Evolutionary conservation across 495 filamentous ascomycete species (phyloP).

Genomic region (Mycothermus thermophilus): DNA sequence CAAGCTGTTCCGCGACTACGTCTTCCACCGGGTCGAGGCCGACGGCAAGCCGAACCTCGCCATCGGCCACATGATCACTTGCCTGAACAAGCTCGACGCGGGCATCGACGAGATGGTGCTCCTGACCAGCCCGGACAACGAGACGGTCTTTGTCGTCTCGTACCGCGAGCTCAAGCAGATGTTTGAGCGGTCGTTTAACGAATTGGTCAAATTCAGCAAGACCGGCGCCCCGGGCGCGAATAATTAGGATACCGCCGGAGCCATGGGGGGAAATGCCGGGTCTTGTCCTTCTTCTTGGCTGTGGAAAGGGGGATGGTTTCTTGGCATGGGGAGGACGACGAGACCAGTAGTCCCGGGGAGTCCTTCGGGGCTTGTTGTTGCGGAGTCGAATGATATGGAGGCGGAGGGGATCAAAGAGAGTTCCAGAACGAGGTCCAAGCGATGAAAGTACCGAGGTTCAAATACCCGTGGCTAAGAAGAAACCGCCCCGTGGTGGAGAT

Average conservation of each 20-base stretch:
- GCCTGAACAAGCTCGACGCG: conserved; percentile 84
- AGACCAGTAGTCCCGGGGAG: too few species aligned
- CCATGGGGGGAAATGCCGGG: background rate
- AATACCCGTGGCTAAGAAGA: too few species aligned
- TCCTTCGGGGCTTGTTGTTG: too few species aligned
- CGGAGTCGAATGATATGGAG: too few species aligned
- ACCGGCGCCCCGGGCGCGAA: conserved; percentile 14
- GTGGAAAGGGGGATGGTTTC: too few species aligned
- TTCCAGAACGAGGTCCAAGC: too few species aligned
- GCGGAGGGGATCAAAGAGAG: too few species aligned
- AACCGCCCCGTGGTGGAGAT: too few species aligned
- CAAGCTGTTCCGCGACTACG: conserved; percentile 90
- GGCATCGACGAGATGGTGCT: conserved; percentile 75
- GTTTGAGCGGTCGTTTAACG: conserved; percentile 63
- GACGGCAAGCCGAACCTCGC: conserved; percentile 68
- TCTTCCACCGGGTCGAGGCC: conserved; percentile 87
- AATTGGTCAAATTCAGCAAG: conserved; percentile 48
- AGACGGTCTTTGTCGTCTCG: conserved; percentile 69
- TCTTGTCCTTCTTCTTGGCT: too few species aligned
- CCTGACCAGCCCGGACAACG: conserved; percentile 76
- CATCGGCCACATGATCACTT: conserved; percentile 68
- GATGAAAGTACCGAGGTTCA: too few species aligned
- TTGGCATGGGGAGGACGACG: too few species aligned
- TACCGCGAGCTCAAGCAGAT: conserved; percentile 79
- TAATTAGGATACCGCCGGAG: conserved; percentile 4